phyloP scores from a whole-genome alignment of 352 stramenopile genomes.

The Globisporangium recalcitrans region DNA sequence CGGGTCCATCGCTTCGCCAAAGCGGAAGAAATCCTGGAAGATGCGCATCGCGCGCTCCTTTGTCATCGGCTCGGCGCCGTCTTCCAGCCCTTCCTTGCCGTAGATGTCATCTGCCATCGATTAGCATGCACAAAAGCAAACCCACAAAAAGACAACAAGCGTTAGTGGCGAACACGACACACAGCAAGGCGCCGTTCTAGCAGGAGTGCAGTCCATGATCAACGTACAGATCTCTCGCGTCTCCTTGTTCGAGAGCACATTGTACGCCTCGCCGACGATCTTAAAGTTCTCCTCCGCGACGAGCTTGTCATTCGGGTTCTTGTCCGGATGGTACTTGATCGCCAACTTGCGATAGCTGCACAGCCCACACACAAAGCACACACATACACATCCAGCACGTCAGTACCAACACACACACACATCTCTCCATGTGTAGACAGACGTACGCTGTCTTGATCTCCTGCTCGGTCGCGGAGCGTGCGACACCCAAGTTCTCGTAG shows the following conservation, averaged over 20 bases:
- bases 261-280: slow-evolving; percentile 92
- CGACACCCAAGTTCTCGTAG: slow-evolving; percentile 82
- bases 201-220: too few species aligned
- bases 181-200: background rate
- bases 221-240: slow-evolving; percentile 85
- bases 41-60: slow-evolving; percentile 79
- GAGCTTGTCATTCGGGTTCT: slow-evolving; percentile 84
- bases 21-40: slow-evolving; percentile 86
- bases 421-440: background rate
- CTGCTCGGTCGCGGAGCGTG: slow-evolving; percentile 54
- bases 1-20: slow-evolving; percentile 79
- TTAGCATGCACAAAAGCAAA: background rate
- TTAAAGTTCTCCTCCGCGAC: slow-evolving; percentile 92
- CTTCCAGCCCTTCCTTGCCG: slow-evolving; percentile 89
- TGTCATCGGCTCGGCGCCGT: slow-evolving; percentile 79
- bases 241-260: slow-evolving; percentile 89
- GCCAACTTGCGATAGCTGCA: slow-evolving; percentile 87
- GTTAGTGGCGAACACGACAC: background rate
- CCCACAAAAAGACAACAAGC: too few species aligned
- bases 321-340: slow-evolving; percentile 92
- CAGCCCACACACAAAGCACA: background rate
- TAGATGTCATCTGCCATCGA: slow-evolving; percentile 83
- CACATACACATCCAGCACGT: background rate
- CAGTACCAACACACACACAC: background rate
- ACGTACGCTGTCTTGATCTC: slow-evolving; percentile 86